phyloP scores from a whole-genome alignment of 2,329 filamentous ascomycete genomes.

The Orbilia blumenaviensis region DNA sequence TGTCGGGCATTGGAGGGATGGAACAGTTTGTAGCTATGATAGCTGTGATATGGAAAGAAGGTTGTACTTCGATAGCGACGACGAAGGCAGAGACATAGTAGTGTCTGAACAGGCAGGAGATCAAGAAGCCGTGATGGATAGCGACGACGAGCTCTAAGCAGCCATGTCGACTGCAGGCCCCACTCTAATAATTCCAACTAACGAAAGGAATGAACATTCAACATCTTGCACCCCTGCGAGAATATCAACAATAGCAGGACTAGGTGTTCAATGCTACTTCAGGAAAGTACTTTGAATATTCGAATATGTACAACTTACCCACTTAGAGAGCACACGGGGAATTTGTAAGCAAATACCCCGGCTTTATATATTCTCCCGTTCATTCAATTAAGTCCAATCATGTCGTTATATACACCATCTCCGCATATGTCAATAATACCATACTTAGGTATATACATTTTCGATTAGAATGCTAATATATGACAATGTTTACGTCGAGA shows the following conservation, averaged over 20 bases:
- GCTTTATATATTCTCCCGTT: neutral
- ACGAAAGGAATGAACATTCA: constrained; percentile 10
- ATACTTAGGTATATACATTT: too few relatives aligned
- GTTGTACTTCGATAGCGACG: neutral
- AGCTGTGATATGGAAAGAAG: constrained; percentile 32
- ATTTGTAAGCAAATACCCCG: too few relatives aligned
- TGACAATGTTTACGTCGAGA: too few relatives aligned
- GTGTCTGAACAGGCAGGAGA: neutral
- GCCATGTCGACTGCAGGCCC: too few relatives aligned
- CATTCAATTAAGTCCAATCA: neutral
- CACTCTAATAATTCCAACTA: too few relatives aligned
- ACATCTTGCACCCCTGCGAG: too few relatives aligned
- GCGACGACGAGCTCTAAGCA: neutral
- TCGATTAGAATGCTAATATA: too few relatives aligned
- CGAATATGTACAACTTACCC: too few relatives aligned
- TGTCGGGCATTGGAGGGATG: constrained; percentile 31
- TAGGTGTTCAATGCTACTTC: too few relatives aligned
- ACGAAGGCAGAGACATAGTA: neutral
- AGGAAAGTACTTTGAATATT: too few relatives aligned
- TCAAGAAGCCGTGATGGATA: neutral
- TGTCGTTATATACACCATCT: neutral
- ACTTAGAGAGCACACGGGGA: neutral
- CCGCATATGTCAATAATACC: constrained; percentile 1
- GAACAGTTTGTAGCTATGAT: neutral
- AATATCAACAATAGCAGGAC: too few relatives aligned